Conservation (phyloP, 202 grass and related monocot genomes). For the Cymbopogon flexuosus region DNA sequence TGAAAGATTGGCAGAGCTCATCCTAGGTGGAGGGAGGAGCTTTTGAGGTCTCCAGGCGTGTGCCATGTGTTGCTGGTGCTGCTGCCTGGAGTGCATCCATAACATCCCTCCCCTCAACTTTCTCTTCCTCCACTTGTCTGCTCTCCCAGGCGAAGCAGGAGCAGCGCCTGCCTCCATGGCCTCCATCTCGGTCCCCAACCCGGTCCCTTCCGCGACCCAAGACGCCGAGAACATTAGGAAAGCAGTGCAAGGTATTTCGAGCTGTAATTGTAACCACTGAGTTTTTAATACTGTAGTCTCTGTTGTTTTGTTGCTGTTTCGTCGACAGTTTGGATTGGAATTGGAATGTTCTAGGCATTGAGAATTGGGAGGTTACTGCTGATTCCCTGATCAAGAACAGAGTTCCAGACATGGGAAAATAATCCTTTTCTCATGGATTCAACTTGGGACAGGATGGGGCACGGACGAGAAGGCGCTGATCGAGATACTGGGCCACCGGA, state of each 20-base stretch:
- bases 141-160: background rate
- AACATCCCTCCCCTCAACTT: slow-evolving; percentile 48
- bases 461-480: slow-evolving; percentile 87
- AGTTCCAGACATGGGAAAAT: background rate
- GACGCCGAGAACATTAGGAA: slow-evolving; percentile 75
- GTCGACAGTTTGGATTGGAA: too few species aligned
- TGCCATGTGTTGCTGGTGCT: slow-evolving; percentile 50
- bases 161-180: slow-evolving; percentile 45
- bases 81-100: slow-evolving; percentile 51
- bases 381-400: background rate
- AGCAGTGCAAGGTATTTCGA: slow-evolving; percentile 61
- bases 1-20: background rate
- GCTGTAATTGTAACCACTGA: background rate
- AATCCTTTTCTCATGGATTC: background rate
- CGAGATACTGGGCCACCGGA: slow-evolving; percentile 72
- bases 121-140: slow-evolving; percentile 36
- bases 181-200: slow-evolving; percentile 50
- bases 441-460: slow-evolving; percentile 51
- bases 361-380: background rate
- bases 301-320: background rate
- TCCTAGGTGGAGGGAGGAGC: slow-evolving; percentile 11
- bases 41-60: background rate
- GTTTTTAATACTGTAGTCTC: background rate
- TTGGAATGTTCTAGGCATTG: background rate
- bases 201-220: slow-evolving; percentile 39